Evolutionary conservation across 106 monocot species (phyloP).

Genomic region (Posidonia australis): DNA sequence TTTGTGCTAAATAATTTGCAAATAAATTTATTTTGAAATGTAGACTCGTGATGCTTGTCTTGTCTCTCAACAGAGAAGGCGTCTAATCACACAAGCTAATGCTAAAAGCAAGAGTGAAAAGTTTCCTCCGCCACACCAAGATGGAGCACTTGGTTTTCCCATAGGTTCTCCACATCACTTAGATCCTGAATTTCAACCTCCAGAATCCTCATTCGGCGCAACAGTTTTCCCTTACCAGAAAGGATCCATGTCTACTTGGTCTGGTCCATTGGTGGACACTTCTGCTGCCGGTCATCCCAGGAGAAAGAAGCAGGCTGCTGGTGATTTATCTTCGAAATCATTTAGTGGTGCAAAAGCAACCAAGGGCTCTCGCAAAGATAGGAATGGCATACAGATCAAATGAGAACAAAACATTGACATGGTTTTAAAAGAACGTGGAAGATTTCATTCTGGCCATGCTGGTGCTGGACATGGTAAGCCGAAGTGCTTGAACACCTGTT

Average conservation of each 20-base stretch:
- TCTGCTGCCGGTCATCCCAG: neutral
- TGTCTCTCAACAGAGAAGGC: constrained; percentile 29
- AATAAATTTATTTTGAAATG: neutral
- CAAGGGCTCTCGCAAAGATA: neutral
- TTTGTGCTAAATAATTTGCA: neutral
- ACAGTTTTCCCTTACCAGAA: constrained; percentile 43
- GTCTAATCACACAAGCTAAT: constrained; percentile 73
- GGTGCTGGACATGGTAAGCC: neutral
- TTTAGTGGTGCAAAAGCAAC: neutral
- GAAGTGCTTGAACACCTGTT: too few species aligned
- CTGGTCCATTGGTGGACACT: constrained; percentile 51
- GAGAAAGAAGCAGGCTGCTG: neutral
- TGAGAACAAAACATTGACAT: neutral
- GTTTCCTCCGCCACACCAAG: constrained; percentile 88
- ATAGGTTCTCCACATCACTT: constrained; percentile 57
- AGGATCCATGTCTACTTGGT: constrained; percentile 45
- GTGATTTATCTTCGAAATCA: neutral
- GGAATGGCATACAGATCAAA: neutral
- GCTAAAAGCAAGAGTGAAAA: constrained; percentile 96
- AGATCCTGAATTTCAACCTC: constrained; percentile 38
- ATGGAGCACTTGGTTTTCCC: constrained; percentile 75
- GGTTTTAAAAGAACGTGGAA: neutral
- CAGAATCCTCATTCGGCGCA: constrained; percentile 36
- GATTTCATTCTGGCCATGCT: neutral
- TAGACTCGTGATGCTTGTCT: neutral